Percentiles rank a stretch among this genome's conserved stretches.
phyloP scores from a whole-genome alignment of 2,329 filamentous ascomycete genomes.

The Diatrype stigma region DNA sequence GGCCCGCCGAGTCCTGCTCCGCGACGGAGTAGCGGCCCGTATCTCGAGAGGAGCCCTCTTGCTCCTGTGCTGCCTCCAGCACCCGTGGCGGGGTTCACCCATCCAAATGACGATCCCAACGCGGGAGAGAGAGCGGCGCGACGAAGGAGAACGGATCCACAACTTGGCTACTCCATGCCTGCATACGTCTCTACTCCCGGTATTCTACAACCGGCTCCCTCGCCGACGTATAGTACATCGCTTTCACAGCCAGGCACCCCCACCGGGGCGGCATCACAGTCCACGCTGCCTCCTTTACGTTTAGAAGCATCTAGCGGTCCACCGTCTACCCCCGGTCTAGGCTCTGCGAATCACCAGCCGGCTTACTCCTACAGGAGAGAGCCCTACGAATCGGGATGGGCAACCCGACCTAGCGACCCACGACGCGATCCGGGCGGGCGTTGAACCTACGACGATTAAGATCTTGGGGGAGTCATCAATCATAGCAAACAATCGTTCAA shows the following conservation, averaged over 20 bases:
- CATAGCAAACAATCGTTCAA: not conserved
- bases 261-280: conserved; percentile 25
- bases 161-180: conserved; percentile 37
- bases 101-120: conserved; percentile 34
- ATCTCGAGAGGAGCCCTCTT: conserved; percentile 34
- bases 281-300: conserved; percentile 46
- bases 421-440: conserved; percentile 17
- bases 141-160: conserved; percentile 44
- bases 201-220: conserved; percentile 38
- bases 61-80: conserved; percentile 20
- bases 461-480: conserved; percentile 8
- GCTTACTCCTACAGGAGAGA: conserved; percentile 26
- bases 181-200: conserved; percentile 36
- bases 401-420: conserved; percentile 21
- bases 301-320: conserved; percentile 36
- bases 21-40: conserved; percentile 31
- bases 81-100: conserved; percentile 16
- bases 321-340: conserved; percentile 16
- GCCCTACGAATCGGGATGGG: conserved; percentile 36
- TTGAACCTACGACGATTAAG: conserved; percentile 8
- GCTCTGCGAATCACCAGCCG: conserved; percentile 19
- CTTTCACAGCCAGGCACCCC: conserved; percentile 29
- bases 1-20: conserved; percentile 48
- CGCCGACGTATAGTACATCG: conserved; percentile 30
- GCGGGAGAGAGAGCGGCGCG: conserved; percentile 43